Evolutionary conservation across 169 alveolate species (phyloP).

Genomic region (Ichthyophthirius multifiliis): DNA sequence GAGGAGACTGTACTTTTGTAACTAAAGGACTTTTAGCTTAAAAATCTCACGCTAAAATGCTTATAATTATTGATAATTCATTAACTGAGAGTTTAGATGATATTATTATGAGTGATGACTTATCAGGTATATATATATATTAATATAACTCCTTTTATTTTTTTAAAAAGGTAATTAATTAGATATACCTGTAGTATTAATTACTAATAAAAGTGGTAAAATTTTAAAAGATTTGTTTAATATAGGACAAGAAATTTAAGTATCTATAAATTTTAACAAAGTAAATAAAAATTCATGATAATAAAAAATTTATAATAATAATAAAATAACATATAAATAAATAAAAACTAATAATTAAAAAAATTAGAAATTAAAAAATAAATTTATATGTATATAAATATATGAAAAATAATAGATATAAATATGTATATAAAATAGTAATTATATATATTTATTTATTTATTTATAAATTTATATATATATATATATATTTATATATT

Average conservation of each 20-base stretch:
- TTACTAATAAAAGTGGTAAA: not conserved
- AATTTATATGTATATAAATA: too few relatives aligned
- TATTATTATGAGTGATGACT: not conserved
- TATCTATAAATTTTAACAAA: not conserved
- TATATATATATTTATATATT: too few relatives aligned
- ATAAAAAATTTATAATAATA: too few relatives aligned
- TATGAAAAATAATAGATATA: too few relatives aligned
- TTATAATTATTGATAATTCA: not conserved
- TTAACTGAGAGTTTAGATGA: not conserved
- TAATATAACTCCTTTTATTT: not conserved
- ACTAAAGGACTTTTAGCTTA: not conserved
- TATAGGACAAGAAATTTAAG: not conserved
- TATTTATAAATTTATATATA: too few relatives aligned
- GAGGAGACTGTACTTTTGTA: conserved; percentile 1
- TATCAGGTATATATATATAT: not conserved
- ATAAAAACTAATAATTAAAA: too few relatives aligned
- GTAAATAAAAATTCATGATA: too few relatives aligned
- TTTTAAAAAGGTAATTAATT: not conserved
- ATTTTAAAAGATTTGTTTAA: not conserved
- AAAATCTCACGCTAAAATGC: not conserved
- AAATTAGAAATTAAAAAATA: too few relatives aligned
- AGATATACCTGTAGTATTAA: not conserved
- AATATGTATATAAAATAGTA: too few relatives aligned
- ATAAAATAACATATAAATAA: too few relatives aligned
- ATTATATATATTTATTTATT: too few relatives aligned